Percentiles rank a stretch among this genome's conserved stretches.
Evolutionary conservation across 2,329 filamentous ascomycete genomes (phyloP).

Genomic region (Metarhizium anisopliae): DNA sequence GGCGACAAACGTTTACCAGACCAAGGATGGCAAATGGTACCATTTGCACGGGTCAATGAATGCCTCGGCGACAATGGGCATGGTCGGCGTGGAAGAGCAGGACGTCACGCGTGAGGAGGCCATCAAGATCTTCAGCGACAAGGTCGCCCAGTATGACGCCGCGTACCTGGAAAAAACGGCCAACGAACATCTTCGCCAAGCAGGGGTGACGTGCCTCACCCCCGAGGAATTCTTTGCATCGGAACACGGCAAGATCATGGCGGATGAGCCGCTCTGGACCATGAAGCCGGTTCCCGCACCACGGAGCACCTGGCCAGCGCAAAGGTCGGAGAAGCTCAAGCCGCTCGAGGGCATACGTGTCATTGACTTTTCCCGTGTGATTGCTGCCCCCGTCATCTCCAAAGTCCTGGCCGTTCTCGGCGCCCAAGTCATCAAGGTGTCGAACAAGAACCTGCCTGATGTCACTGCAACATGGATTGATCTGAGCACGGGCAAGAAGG

Average conservation of each 20-base stretch:
- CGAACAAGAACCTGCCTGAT: conserved; percentile 21
- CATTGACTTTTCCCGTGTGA: conserved; percentile 25
- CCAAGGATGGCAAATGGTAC: conserved; percentile 24
- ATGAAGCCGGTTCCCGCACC: neutral
- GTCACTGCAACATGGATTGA: conserved; percentile 21
- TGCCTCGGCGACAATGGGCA: conserved; percentile 18
- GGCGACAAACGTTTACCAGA: conserved; percentile 25
- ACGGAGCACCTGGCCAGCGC: neutral
- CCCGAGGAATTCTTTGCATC: conserved; percentile 22
- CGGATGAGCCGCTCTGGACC: neutral
- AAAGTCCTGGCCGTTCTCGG: conserved; percentile 22
- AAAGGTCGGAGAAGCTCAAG: conserved; percentile 10
- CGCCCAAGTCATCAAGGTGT: conserved; percentile 24
- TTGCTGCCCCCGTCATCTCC: conserved; percentile 24
- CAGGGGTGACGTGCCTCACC: conserved; percentile 22
- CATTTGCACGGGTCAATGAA: conserved; percentile 26
- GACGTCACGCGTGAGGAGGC: conserved; percentile 19
- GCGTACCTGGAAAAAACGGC: conserved; percentile 20
- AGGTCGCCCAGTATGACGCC: conserved; percentile 17
- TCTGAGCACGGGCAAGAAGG: conserved; percentile 25
- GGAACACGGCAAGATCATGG: conserved; percentile 13
- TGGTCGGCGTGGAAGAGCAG: conserved; percentile 20
- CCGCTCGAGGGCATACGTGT: conserved; percentile 23
- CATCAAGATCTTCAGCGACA: conserved; percentile 15
- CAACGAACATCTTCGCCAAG: conserved; percentile 24